These are phyloP conservation scores for Chaetomiaceae sp. DNA, from an alignment of 2,329 filamentous ascomycete genomes.

Conservation along the genomic window DNA sequence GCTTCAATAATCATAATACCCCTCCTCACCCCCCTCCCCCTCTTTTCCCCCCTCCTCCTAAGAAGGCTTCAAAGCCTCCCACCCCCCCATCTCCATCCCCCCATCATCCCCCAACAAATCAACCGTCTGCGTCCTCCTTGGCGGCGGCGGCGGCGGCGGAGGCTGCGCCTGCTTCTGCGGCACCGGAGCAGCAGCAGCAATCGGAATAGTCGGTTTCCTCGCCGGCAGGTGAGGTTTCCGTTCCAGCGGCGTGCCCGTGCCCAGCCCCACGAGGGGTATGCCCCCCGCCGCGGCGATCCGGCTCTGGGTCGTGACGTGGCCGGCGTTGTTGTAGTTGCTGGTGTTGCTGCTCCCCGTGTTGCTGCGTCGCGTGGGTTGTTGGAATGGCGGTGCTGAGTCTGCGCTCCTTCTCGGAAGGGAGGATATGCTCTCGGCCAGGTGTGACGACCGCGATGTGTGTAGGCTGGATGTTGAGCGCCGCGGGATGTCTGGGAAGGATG, in stretches of 20 bases:
- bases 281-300: conserved; percentile 21
- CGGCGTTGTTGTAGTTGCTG: too few species aligned
- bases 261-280: conserved; percentile 21
- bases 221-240: conserved; percentile 21
- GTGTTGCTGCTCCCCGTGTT: conserved; percentile 18
- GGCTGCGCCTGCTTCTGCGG: conserved; percentile 25
- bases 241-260: conserved; percentile 9
- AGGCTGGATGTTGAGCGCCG: conserved; percentile 13
- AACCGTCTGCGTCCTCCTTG: conserved; percentile 34
- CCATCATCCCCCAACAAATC: conserved; percentile 44
- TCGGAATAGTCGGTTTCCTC: conserved; percentile 22
- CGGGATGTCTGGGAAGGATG: conserved; percentile 8
- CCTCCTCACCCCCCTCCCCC: too few species aligned
- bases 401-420: background rate
- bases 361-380: conserved; percentile 25
- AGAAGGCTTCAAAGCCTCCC: conserved; percentile 53
- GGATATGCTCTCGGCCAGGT: conserved; percentile 1
- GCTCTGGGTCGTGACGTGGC: conserved; percentile 15
- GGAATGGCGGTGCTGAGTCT: conserved; percentile 18
- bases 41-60: conserved; percentile 7
- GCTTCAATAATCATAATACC: too few species aligned
- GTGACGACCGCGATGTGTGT: conserved; percentile 1
- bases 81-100: conserved; percentile 44
- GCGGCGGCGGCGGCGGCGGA: conserved; percentile 23
- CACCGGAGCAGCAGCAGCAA: conserved; percentile 5